Conservation (phyloP, 1,284 basidiomycete genomes). For the Tetrapyrgos nigripes region DNA sequence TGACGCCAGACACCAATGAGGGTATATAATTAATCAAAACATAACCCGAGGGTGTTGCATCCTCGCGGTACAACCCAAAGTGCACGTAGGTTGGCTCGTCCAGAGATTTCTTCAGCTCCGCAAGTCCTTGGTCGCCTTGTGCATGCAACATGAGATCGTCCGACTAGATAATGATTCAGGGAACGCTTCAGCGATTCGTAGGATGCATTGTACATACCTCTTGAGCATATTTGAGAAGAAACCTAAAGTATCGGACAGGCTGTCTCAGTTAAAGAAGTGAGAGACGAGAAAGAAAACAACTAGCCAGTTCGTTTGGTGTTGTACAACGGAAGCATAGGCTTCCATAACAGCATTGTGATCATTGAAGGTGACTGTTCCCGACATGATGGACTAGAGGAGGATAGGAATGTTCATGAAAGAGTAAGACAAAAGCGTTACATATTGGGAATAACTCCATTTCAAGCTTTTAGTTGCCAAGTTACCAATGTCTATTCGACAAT, state of each 20-base stretch:
- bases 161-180: slow-evolving; percentile 15
- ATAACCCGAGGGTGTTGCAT: slow-evolving; percentile 37
- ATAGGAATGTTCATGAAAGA: too few relatives aligned
- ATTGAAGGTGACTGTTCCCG: slow-evolving; percentile 9
- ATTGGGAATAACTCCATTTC: too few relatives aligned
- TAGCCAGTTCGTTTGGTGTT: slow-evolving; percentile 12
- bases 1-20: slow-evolving; percentile 42
- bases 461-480: too few relatives aligned
- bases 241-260: slow-evolving; percentile 1
- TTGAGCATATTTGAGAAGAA: slow-evolving; percentile 15
- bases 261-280: neutral
- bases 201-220: slow-evolving; percentile 8
- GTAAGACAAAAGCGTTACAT: too few relatives aligned
- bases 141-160: slow-evolving; percentile 45
- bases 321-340: slow-evolving; percentile 14
- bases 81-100: slow-evolving; percentile 33
- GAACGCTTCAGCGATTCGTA: neutral
- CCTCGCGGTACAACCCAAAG: slow-evolving; percentile 50
- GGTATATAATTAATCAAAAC: slow-evolving; percentile 51
- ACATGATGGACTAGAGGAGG: neutral
- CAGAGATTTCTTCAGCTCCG: slow-evolving; percentile 46
- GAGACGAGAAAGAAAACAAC: neutral
- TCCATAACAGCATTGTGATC: slow-evolving; percentile 11
- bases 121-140: slow-evolving; percentile 44
- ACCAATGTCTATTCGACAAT: too few relatives aligned